Evolutionary conservation across 495 filamentous ascomycete species (phyloP).

Genomic region (Aspergillus egyptiacus): DNA sequence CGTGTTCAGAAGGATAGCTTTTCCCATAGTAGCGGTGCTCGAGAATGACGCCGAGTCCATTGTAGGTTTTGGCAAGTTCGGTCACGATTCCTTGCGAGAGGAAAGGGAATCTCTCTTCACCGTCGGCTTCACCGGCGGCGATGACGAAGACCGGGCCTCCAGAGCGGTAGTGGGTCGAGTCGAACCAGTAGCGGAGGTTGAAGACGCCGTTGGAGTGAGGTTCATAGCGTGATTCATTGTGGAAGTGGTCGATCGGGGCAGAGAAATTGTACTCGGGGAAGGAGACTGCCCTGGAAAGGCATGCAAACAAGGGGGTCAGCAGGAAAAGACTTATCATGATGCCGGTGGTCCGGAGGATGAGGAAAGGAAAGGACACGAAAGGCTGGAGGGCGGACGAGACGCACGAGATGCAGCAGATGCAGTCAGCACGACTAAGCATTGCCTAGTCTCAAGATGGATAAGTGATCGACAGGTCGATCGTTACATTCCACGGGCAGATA

Average conservation of each 20-base stretch:
- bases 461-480: too few species aligned
- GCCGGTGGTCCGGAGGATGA: neutral
- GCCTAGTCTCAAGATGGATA: too few species aligned
- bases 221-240: conserved; percentile 61
- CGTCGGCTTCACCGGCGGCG: conserved; percentile 57
- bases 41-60: conserved; percentile 66
- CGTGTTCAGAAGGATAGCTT: conserved; percentile 52
- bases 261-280: conserved; percentile 49
- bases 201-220: conserved; percentile 59
- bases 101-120: conserved; percentile 50
- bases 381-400: neutral
- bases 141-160: conserved; percentile 72
- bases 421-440: neutral
- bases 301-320: neutral
- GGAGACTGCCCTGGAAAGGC: conserved; percentile 10
- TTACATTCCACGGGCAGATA: too few species aligned
- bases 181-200: conserved; percentile 67
- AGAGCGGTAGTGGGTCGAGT: conserved; percentile 55
- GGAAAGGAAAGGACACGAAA: neutral
- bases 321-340: neutral
- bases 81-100: conserved; percentile 65
- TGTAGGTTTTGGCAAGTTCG: conserved; percentile 55
- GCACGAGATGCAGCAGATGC: neutral
- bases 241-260: conserved; percentile 70
- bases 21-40: conserved; percentile 71